phyloP scores from a whole-genome alignment of 345 rosid genomes.

The Eucalyptus polybractea region DNA sequence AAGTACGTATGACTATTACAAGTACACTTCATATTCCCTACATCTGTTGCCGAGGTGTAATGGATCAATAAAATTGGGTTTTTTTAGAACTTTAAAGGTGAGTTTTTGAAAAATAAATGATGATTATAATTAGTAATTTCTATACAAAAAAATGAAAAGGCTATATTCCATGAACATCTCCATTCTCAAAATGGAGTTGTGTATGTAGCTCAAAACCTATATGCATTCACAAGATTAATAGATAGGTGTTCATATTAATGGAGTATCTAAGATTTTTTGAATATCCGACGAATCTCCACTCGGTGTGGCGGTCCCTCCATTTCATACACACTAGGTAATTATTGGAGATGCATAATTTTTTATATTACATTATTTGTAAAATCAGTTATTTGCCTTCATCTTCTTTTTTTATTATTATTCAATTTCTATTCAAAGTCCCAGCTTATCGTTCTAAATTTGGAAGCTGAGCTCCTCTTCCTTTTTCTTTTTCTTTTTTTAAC shows the following conservation, averaged over 20 bases:
- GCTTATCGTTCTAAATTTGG: neutral
- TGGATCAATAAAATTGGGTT: no score
- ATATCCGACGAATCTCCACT: accelerated
- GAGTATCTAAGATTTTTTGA: neutral
- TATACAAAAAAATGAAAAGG: neutral
- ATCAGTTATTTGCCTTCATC: neutral
- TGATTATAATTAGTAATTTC: neutral
- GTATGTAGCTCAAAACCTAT: neutral
- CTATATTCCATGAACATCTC: neutral
- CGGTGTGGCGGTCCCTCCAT: accelerated
- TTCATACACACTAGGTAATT: neutral
- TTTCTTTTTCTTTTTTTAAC: neutral
- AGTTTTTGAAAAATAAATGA: neutral
- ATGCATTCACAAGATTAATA: neutral
- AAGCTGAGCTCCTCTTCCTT: neutral
- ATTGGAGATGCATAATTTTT: neutral
- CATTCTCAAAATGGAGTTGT: neutral
- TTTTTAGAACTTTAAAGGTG: neutral
- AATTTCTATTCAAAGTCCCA: neutral
- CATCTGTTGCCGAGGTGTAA: no score
- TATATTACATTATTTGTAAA: neutral
- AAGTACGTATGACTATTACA: no score
- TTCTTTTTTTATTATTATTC: neutral
- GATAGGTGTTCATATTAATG: neutral
- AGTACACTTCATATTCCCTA: no score